Evolutionary conservation across 2,329 filamentous ascomycete genomes (phyloP), one percentile per base, ranked within the genome.

Genomic region (Arthrobotrys sphaeroides): DNA sequence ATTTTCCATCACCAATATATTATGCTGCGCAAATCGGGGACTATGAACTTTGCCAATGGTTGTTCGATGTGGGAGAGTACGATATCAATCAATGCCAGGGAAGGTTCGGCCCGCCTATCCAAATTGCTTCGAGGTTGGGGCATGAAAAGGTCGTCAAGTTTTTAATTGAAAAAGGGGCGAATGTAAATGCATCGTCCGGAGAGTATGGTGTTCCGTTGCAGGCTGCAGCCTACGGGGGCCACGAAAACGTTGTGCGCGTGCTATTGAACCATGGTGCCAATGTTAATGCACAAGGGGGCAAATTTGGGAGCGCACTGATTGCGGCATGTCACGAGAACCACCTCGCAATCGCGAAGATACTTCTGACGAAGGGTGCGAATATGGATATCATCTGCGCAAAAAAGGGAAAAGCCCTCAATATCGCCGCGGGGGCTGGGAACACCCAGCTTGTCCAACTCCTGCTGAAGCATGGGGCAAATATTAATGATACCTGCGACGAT

Each of bases 261-360:
- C 64, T 68, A 20, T 28, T 68, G n/a, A 24, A 49, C 16, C 51
- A 60, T 16, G 64, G 64, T 7, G 64, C 64, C 38, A 16, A 68
- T 33, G 24, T 57, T 45, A 57, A 67, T 22, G 61, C 43, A 5
- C 20, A 18, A 24, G 43, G 61, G 12, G 45, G 36, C 1, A 26
- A 40, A 28, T 60, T 47, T 33, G 64, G 51, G 7, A 59, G 38
- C 12, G 51, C 64, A 22, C 20, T 68, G 36, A 47, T 49, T 40
- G 49, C 47, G 2, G 49, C 51, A 16, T 68, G 64, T 24, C 16
- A 51, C 12, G 10, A 68, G 24, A 28, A 26, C 24, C 64, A 60
- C 31, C 24, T 59, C n/a, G 13, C 49, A 24, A 9, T 60, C 10
- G 64, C 31, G 13, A 28, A n/a, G 40, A 59, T 60, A 20, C 42